Conservation (phyloP, 108 stramenopile genomes). For the Cylindrotheca fusiformis region DNA sequence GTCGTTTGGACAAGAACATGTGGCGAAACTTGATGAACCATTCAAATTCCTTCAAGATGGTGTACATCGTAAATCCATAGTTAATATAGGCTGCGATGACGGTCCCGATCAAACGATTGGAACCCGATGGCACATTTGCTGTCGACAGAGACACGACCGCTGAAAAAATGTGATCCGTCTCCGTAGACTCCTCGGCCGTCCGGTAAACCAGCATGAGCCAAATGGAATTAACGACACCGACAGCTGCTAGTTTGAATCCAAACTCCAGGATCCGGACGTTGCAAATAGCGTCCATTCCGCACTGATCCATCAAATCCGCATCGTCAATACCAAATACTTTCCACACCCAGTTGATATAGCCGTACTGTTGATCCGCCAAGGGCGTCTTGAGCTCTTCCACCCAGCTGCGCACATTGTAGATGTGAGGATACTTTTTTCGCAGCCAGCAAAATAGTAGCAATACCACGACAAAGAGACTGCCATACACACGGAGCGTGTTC, state of each 20-base stretch:
- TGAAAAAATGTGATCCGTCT: conserved; percentile 16
- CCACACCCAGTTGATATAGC: conserved; percentile 61
- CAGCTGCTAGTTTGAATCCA: conserved; percentile 42
- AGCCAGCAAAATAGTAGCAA: conserved; percentile 46
- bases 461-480: conserved; percentile 41
- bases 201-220: conserved; percentile 45
- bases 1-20: conserved; percentile 32
- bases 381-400: conserved; percentile 30
- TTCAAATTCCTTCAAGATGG: conserved; percentile 49
- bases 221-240: conserved; percentile 47
- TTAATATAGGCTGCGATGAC: conserved; percentile 57
- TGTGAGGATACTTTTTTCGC: conserved; percentile 36
- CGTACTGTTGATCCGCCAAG: conserved; percentile 44
- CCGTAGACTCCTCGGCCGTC: conserved; percentile 13
- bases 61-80: conserved; percentile 68
- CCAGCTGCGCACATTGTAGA: conserved; percentile 55
- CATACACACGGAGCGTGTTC: conserved; percentile 48
- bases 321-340: conserved; percentile 45
- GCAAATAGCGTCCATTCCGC: conserved; percentile 65
- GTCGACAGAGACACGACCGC: conserved; percentile 20
- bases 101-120: conserved; percentile 37
- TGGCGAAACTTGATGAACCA: conserved; percentile 62
- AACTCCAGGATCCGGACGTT: conserved; percentile 48
- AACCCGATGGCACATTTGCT: conserved; percentile 48
- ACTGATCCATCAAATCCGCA: conserved; percentile 49